These are phyloP conservation scores for Emergomyces orientalis DNA, from an alignment of 2,329 filamentous ascomycete genomes.

Conservation along the genomic window DNA sequence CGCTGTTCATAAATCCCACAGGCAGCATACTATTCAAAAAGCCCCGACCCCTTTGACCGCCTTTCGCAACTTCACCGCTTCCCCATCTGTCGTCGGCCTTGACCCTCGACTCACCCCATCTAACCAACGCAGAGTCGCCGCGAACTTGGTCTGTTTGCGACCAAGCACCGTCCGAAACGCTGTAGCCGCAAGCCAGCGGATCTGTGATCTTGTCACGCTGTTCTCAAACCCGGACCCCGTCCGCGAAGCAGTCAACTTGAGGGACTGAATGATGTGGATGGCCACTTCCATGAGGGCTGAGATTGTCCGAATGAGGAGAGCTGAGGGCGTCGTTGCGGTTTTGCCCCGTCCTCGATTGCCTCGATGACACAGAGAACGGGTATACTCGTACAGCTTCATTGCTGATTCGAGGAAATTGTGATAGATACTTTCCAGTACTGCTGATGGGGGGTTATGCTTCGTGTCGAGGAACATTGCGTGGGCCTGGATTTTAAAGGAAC, in stretches of 20 bases:
- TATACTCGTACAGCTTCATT: conserved; percentile 58
- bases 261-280: conserved; percentile 49
- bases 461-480: conserved; percentile 58
- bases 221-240: conserved; percentile 42
- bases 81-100: conserved; percentile 27
- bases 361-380: conserved; percentile 47
- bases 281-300: conserved; percentile 56
- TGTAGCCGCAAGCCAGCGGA: conserved; percentile 54
- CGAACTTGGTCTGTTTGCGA: conserved; percentile 62
- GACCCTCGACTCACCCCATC: conserved; percentile 39
- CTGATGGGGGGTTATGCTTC: conserved; percentile 59
- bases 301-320: conserved; percentile 63
- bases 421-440: conserved; percentile 65
- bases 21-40: background rate
- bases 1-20: background rate
- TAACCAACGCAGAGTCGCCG: conserved; percentile 59
- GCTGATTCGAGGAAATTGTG: conserved; percentile 69
- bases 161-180: conserved; percentile 62
- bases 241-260: conserved; percentile 34
- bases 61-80: conserved; percentile 26
- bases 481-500: conserved; percentile 71
- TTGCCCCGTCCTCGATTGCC: conserved; percentile 24
- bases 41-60: conserved; percentile 19
- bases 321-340: conserved; percentile 28
- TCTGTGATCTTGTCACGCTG: conserved; percentile 51